phyloP scores from a whole-genome alignment of 169 alveolate species.

The Cryptosporidium tyzzeri region DNA sequence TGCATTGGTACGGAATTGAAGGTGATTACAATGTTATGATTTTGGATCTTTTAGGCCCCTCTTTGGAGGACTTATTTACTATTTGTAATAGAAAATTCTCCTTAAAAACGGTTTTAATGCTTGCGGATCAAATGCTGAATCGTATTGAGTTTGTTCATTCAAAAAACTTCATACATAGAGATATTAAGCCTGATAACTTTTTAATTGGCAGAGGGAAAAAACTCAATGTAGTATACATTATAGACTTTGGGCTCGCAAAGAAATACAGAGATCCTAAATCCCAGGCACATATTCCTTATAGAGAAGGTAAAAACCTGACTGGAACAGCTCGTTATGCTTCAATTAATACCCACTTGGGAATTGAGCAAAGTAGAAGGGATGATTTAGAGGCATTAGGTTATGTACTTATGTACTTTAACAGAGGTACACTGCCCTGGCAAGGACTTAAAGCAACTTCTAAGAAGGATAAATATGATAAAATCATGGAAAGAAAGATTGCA shows the following conservation, averaged over 20 bases:
- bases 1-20: constrained; percentile 98
- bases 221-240: constrained; percentile 89
- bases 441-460: constrained; percentile 94
- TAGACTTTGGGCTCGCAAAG: constrained; percentile 97
- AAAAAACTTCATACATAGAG: constrained; percentile 96
- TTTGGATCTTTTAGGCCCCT: constrained; percentile 96
- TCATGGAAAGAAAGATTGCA: constrained; percentile 98
- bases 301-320: constrained; percentile 97
- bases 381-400: constrained; percentile 99
- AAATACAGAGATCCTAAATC: constrained; percentile 95
- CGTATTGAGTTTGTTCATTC: constrained; percentile 95
- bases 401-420: constrained; percentile 94
- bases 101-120: constrained; percentile 93
- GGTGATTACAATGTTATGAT: constrained; percentile 98
- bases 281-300: constrained; percentile 96
- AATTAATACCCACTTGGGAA: constrained; percentile 98
- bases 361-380: constrained; percentile 97
- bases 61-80: constrained; percentile 96
- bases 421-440: constrained; percentile 99
- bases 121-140: constrained; percentile 95
- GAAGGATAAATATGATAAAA: constrained; percentile 97
- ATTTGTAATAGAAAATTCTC: constrained; percentile 95
- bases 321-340: constrained; percentile 98
- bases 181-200: constrained; percentile 98
- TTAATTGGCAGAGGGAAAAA: constrained; percentile 93